Percentiles rank a stretch among this genome's conserved stretches.
Conservation (phyloP, 306 rosid genomes). For the Cucumis sativus region DNA sequence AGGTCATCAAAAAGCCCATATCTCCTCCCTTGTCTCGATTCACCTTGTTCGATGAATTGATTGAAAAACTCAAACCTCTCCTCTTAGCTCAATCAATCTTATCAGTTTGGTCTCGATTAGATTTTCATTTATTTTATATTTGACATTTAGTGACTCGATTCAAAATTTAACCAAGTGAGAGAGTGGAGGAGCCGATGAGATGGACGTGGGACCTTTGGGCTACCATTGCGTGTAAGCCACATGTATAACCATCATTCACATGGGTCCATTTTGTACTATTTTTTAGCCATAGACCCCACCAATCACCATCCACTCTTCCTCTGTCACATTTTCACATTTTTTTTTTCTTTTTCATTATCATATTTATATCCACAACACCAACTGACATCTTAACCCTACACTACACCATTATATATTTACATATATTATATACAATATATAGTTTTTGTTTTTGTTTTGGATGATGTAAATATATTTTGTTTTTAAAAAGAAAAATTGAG, state of each 20-base stretch:
- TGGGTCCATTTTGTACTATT: neutral
- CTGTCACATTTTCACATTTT: neutral
- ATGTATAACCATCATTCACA: neutral
- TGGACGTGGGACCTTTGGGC: neutral
- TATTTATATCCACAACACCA: neutral
- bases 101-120: too few relatives aligned
- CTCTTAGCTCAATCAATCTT: too few relatives aligned
- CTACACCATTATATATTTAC: neutral
- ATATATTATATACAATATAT: neutral
- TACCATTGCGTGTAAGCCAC: slow-evolving; percentile 6
- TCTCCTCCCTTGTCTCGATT: too few relatives aligned
- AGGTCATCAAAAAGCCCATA: too few relatives aligned
- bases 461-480: neutral
- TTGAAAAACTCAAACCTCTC: too few relatives aligned
- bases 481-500: neutral
- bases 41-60: too few relatives aligned
- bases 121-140: too few relatives aligned
- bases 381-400: neutral
- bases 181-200: neutral
- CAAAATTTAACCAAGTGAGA: too few relatives aligned
- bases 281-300: neutral
- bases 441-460: neutral
- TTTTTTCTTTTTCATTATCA: neutral
- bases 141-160: neutral
- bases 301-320: neutral